phyloP scores from a whole-genome alignment of 73 alveolate species.

The Paramecium sonneborni region DNA sequence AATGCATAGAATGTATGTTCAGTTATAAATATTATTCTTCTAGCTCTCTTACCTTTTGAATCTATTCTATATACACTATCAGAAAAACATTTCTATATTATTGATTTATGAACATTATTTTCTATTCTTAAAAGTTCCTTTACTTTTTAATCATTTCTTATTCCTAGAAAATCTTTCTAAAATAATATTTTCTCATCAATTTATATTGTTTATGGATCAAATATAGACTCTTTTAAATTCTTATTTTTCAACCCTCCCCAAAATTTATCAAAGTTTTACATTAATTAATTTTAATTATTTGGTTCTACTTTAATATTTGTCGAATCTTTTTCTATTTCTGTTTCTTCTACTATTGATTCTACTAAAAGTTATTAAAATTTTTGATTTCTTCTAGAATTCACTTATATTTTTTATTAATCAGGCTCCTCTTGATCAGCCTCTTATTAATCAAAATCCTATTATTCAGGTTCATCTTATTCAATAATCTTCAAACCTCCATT shows the following conservation, averaged over 20 bases:
- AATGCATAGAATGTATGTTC: neutral
- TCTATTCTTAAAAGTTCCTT: neutral
- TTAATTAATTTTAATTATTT: neutral
- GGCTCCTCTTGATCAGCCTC: neutral
- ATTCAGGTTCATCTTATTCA: neutral
- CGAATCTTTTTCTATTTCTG: neutral
- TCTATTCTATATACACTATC: slow-evolving; percentile 40
- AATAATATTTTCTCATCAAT: neutral
- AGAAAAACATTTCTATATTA: slow-evolving; percentile 9
- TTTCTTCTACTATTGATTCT: neutral
- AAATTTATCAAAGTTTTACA: neutral
- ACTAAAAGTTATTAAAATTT: neutral
- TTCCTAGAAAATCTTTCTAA: neutral
- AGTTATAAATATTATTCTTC: slow-evolving; percentile 17
- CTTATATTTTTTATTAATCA: neutral
- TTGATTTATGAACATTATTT: neutral
- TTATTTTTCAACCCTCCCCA: neutral
- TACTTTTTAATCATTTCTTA: neutral
- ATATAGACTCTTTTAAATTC: neutral
- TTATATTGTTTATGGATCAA: neutral
- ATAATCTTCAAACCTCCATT: neutral
- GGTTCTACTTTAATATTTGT: neutral
- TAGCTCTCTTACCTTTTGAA: slow-evolving; percentile 1
- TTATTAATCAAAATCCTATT: neutral
- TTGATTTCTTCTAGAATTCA: neutral